phyloP scores from a whole-genome alignment of 352 stramenopile species.

The Plasmopara viticola region DNA sequence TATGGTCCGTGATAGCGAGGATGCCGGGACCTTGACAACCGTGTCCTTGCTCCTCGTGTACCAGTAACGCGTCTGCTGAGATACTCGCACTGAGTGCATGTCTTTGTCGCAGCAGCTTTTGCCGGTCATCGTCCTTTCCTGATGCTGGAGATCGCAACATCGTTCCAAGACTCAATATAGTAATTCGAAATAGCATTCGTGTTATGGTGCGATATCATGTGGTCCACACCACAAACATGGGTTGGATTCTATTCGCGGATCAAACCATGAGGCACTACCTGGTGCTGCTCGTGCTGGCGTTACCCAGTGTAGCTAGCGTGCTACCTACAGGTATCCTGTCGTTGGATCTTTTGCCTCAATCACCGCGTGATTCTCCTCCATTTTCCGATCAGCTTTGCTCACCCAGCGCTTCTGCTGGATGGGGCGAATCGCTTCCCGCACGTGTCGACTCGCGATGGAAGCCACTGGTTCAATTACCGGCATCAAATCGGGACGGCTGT shows the following conservation, averaged over 20 bases:
- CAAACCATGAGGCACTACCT: slow-evolving; percentile 5
- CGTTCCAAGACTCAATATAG: too few species aligned
- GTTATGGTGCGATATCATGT: slow-evolving; percentile 3
- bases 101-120: slow-evolving; percentile 11
- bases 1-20: slow-evolving; percentile 32
- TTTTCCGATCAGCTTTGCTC: slow-evolving; percentile 49
- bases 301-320: slow-evolving; percentile 22
- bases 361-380: slow-evolving; percentile 11
- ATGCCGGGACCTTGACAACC: slow-evolving; percentile 4
- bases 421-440: slow-evolving; percentile 45
- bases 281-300: slow-evolving; percentile 18
- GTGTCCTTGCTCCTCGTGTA: slow-evolving; percentile 2
- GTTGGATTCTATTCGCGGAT: neutral
- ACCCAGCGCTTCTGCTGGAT: slow-evolving; percentile 45
- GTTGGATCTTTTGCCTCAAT: slow-evolving; percentile 30
- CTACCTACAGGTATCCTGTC: slow-evolving; percentile 40
- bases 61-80: slow-evolving; percentile 24
- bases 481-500: slow-evolving; percentile 37
- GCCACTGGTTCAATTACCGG: slow-evolving; percentile 31
- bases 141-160: slow-evolving; percentile 3
- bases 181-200: slow-evolving; percentile 1
- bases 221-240: slow-evolving; percentile 3
- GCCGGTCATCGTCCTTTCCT: slow-evolving; percentile 5
- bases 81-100: slow-evolving; percentile 31
- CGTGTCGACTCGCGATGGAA: slow-evolving; percentile 51